phyloP scores from a whole-genome alignment of 1,284 basidiomycete species.

The Ustilago loliicola region DNA sequence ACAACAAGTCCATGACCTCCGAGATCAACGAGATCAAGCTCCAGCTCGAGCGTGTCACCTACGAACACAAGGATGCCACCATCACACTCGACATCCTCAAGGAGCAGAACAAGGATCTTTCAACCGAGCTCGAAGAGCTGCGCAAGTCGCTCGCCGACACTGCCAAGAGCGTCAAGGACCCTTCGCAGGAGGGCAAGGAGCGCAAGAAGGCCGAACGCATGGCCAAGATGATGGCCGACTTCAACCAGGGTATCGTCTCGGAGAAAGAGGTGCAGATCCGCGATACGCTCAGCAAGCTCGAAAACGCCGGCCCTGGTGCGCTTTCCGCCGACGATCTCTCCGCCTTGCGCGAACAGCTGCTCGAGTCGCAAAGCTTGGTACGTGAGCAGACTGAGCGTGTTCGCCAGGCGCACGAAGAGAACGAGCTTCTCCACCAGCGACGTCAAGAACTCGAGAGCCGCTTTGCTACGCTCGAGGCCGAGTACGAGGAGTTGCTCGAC shows the following conservation, averaged over 20 bases:
- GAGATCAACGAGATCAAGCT: conserved; percentile 88
- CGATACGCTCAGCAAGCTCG: conserved; percentile 83
- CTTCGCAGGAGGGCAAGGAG: conserved; percentile 92
- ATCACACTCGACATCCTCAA: conserved; percentile 97
- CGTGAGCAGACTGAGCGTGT: conserved; percentile 91
- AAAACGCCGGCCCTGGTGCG: conserved; percentile 71
- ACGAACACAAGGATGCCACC: conserved; percentile 92
- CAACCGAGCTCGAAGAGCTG: conserved; percentile 89
- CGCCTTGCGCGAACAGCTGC: conserved; percentile 84
- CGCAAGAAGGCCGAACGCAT: conserved; percentile 99
- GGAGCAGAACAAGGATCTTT: conserved; percentile 91
- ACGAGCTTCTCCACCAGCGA: conserved; percentile 84
- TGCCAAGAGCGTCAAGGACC: conserved; percentile 50
- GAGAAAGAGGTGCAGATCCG: conserved; percentile 94
- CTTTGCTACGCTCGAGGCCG: conserved; percentile 84
- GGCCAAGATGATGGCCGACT: conserved; percentile 99
- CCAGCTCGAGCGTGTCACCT: conserved; percentile 90
- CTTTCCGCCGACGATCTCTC: conserved; percentile 81
- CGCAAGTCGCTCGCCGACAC: conserved; percentile 61
- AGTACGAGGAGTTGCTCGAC: conserved; percentile 93
- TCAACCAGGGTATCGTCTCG: conserved; percentile 82
- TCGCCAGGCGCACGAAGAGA: conserved; percentile 90
- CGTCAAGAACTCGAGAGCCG: conserved; percentile 89
- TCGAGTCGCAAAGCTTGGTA: conserved; percentile 86
- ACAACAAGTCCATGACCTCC: conserved; percentile 71